Base-by-base conservation (phyloP, 805 yeast genomes). In the Metschnikowia aberdeeniae region DNA sequence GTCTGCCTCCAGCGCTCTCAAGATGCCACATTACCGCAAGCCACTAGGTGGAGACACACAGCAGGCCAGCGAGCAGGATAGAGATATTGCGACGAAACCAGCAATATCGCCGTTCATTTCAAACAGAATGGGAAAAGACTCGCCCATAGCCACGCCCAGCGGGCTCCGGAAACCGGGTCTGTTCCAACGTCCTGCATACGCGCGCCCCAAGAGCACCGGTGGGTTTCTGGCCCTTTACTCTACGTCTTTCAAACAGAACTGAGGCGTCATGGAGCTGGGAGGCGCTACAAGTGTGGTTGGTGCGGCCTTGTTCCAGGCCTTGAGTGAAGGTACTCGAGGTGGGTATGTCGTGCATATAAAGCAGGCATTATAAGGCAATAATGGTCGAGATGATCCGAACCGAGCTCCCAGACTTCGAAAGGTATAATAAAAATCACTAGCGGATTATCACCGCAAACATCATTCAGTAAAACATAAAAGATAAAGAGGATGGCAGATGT, bases 151-250 rank as follows among this genome's bases (percentile, higher is more conserved):
- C 3, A 10, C 47, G 3, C 29, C 45, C 6, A 39, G 35, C 5
- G 50, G 50, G 22, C 41, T 52, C 27, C 49, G 43, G 17, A 50
- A 53, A 20, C 51, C 53, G 2, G 53, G 53, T 10, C 44, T 42
- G 14, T 54, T 52, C 34, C 58, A 51, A 30, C 43, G 49, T 24
- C 58, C 58, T 5, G 49, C 45, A 14, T 43, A 48, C 31, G 45
- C 46, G 22, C 36, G 47, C 13, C 20, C 36, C 26, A 44, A 40
- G 29, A 44, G 51, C 7, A 45, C 24, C 26, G 41, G 40, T 17
- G 47, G 55, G 7, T 52, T 54, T 6, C 57, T 55, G 13, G 46
- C 56, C 1, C 52, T 54, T 6, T 52, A 50, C 44, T 52, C 56
- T 9, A 41, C 56, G 6, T 42, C 53, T 3, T 53, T 52, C 39